Evolutionary conservation across 352 stramenopile species (phyloP).

Genomic region (Pythium sp.): DNA sequence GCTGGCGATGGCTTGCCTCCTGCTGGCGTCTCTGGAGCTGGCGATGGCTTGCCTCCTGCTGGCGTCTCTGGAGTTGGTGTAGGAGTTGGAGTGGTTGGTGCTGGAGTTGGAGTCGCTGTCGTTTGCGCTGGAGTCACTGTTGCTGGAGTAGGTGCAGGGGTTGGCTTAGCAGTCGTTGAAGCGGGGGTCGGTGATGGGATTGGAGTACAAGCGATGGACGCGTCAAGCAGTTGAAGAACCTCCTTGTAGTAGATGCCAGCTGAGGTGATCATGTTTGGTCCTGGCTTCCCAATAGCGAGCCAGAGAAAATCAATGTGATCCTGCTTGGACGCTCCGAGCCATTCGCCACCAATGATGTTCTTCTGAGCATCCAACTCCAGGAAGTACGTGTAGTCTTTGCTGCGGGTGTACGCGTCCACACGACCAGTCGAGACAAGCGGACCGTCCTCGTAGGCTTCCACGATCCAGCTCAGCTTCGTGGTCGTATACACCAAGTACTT

Average conservation of each 20-base stretch:
- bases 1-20: constrained; percentile 15
- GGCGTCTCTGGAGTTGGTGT: constrained; percentile 5
- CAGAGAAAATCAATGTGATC: constrained; percentile 22
- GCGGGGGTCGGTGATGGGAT: constrained; percentile 11
- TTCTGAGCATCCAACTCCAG: constrained; percentile 15
- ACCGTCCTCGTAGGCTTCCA: constrained; percentile 20
- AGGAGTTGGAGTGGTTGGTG: constrained; percentile 4
- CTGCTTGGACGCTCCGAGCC: constrained; percentile 5
- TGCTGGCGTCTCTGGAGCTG: neutral
- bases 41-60: neutral
- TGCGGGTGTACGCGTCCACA: constrained; percentile 4
- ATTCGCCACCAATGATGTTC: constrained; percentile 18
- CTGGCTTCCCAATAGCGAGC: constrained; percentile 13
- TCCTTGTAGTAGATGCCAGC: constrained; percentile 19
- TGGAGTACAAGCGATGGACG: constrained; percentile 1
- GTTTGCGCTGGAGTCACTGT: constrained; percentile 8
- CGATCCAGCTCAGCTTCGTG: constrained; percentile 37
- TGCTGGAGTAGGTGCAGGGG: neutral
- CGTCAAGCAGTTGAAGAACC: constrained; percentile 12
- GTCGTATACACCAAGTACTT: constrained; percentile 42
- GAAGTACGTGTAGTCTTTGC: constrained; percentile 19
- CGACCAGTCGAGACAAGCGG: constrained; percentile 8
- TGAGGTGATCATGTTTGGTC: constrained; percentile 5
- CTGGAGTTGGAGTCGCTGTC: neutral
- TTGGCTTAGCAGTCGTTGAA: constrained; percentile 10